Conservation (phyloP, 164 flowering plant species). For the Chimonanthus salicifolius region DNA sequence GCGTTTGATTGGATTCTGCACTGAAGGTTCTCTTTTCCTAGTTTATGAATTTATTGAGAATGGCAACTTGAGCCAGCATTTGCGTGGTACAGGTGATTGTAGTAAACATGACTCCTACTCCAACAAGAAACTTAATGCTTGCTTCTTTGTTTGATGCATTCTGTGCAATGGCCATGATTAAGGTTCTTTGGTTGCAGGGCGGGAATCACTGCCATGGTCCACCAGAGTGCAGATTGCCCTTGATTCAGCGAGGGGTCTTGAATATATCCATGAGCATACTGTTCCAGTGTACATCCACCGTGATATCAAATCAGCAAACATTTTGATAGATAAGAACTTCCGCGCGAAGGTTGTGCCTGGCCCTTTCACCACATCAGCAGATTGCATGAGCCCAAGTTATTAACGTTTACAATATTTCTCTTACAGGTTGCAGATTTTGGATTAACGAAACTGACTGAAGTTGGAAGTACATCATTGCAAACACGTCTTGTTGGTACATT, state of each 20-base stretch:
- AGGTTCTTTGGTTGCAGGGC: constrained; percentile 27
- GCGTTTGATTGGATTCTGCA: constrained; percentile 89
- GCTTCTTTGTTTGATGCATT: not conserved
- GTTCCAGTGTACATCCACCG: constrained; percentile 94
- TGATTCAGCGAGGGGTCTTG: constrained; percentile 97
- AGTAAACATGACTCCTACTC: not conserved
- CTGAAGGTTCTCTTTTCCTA: constrained; percentile 68
- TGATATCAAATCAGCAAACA: constrained; percentile 92
- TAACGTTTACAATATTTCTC: not conserved
- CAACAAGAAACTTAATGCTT: not conserved
- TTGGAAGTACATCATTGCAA: constrained; percentile 52
- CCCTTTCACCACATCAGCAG: not conserved
- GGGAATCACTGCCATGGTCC: constrained; percentile 72
- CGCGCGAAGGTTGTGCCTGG: constrained; percentile 68
- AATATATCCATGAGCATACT: constrained; percentile 93
- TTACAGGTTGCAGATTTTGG: constrained; percentile 95
- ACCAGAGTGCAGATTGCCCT: constrained; percentile 89
- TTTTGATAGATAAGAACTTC: constrained; percentile 82
- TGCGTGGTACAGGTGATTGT: constrained; percentile 60
- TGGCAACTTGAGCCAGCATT: constrained; percentile 80
- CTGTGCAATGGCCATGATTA: not conserved
- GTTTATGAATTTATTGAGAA: constrained; percentile 88
- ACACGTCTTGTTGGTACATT: constrained; percentile 92
- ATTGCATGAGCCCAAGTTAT: not conserved
- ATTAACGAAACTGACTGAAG: constrained; percentile 77